These are phyloP conservation scores for Epichloe sibirici DNA, from an alignment of 2,329 filamentous ascomycete species.

Conservation along the genomic window DNA sequence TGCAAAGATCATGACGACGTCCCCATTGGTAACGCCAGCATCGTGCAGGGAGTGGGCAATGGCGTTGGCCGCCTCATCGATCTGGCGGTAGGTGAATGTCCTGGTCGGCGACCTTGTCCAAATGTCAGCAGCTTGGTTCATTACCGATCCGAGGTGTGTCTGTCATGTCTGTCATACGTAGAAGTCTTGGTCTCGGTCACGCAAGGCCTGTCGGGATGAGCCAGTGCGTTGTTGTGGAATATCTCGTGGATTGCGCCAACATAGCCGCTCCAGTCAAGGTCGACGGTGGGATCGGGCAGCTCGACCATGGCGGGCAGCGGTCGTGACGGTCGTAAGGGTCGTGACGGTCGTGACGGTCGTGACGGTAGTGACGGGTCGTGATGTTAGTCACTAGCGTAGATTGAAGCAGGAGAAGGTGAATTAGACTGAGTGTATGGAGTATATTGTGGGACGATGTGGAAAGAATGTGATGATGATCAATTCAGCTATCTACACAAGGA, in stretches of 20 bases:
- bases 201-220: conserved; percentile 48
- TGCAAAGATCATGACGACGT: conserved; percentile 89
- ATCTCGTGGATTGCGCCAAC: conserved; percentile 55
- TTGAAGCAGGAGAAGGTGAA: too few relatives aligned
- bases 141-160: conserved; percentile 14
- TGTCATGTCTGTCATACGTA: conserved; percentile 11
- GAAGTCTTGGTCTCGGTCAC: conserved; percentile 33
- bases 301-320: conserved; percentile 1
- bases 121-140: neutral
- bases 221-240: conserved; percentile 53
- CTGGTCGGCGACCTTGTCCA: conserved; percentile 21
- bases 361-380: too few relatives aligned
- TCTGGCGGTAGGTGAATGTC: conserved; percentile 79
- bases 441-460: too few relatives aligned
- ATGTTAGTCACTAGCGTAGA: too few relatives aligned
- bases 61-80: conserved; percentile 71
- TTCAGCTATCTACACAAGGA: too few relatives aligned
- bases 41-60: conserved; percentile 68
- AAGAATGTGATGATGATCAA: too few relatives aligned
- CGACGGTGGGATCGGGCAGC: conserved; percentile 52
- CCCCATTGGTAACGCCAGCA: conserved; percentile 60
- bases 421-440: too few relatives aligned
- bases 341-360: too few relatives aligned
- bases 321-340: too few relatives aligned
- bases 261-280: conserved; percentile 57